phyloP scores from a whole-genome alignment of 345 rosid species.

The rapeseed (Brassica napus) region Da-Ae NC_063436.1:1539001-1539500 shows the following conservation, averaged over 20 bases:
- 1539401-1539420: not conserved
- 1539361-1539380: not conserved
- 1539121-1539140: slow-evolving; percentile 44
- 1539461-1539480: not conserved
- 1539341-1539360: not conserved
- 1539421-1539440: not conserved
- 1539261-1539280: slow-evolving; percentile 8
- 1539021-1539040: slow-evolving; percentile 34
- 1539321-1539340: not conserved
- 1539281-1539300: not conserved
- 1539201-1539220: slow-evolving; percentile 3
- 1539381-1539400: slow-evolving; percentile 1
- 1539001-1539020: slow-evolving; percentile 50
- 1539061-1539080: slow-evolving; percentile 41
- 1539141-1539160: not conserved
- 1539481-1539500: slow-evolving; percentile 34
- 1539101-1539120: slow-evolving; percentile 46
- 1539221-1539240: not conserved
- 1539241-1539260: not conserved
- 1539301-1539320: not conserved
- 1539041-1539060: slow-evolving; percentile 45
- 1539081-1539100: slow-evolving; percentile 18
- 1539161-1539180: not conserved
- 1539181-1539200: not conserved
- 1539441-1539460: not conserved